Percentiles rank a stretch among this genome's conserved stretches.
These are phyloP conservation scores for Echinosophora koreensis DNA, from an alignment of 306 rosid species.

Conservation along the genomic window DNA sequence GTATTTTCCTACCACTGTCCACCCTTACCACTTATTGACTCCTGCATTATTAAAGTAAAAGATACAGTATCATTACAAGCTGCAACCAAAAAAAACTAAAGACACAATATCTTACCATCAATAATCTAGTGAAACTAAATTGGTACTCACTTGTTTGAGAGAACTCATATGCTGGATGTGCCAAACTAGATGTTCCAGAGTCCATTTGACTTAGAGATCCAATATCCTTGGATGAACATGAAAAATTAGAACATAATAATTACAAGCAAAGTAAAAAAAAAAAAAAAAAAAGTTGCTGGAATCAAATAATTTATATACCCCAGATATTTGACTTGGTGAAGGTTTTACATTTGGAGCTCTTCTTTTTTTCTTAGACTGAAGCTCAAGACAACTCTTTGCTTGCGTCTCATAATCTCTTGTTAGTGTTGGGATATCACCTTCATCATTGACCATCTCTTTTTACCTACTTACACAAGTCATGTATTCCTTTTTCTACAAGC, in stretches of 20 bases:
- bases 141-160: background rate
- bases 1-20: too few species aligned
- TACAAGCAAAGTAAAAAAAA: background rate
- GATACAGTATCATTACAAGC: too few species aligned
- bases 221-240: background rate
- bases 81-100: too few species aligned
- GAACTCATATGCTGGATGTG: background rate
- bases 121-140: too few species aligned
- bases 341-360: background rate
- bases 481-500: background rate
- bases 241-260: background rate
- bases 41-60: too few species aligned
- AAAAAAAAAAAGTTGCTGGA: background rate
- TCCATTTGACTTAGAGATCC: slow-evolving; percentile 2
- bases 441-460: background rate
- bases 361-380: background rate
- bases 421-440: too few species aligned
- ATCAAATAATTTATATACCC: background rate
- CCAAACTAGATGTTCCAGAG: background rate
- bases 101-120: too few species aligned
- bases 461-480: background rate
- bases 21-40: too few species aligned
- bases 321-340: background rate
- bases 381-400: too few species aligned
- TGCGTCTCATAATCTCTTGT: too few species aligned